Conservation (phyloP, 768 basidiomycete genomes). For the Mycena polygramma region DNA sequence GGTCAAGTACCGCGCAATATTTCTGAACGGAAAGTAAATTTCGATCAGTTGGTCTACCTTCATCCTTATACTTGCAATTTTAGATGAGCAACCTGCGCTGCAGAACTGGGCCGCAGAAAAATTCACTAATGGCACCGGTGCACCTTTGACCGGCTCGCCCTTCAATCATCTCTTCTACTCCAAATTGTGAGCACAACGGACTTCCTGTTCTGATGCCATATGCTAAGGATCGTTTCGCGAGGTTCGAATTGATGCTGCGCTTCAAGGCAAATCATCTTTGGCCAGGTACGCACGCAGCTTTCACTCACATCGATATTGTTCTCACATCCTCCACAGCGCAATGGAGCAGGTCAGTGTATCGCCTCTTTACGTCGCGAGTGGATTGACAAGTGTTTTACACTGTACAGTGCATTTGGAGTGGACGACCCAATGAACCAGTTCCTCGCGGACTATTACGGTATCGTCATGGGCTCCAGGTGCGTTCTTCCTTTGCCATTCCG, state of each 20-base stretch:
- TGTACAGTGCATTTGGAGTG: constrained; percentile 62
- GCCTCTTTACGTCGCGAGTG: neutral
- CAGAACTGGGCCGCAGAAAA: constrained; percentile 80
- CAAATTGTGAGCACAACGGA: constrained; percentile 56
- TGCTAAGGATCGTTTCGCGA: constrained; percentile 37
- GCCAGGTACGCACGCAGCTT: constrained; percentile 66
- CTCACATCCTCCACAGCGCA: constrained; percentile 47
- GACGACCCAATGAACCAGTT: constrained; percentile 74
- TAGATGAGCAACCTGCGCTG: constrained; percentile 78
- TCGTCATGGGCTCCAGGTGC: constrained; percentile 50
- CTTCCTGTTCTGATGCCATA: neutral
- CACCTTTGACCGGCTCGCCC: constrained; percentile 61
- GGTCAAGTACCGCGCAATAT: constrained; percentile 79
- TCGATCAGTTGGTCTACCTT: too few relatives aligned
- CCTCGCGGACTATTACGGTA: constrained; percentile 73
- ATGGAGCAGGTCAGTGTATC: constrained; percentile 53
- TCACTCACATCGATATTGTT: neutral
- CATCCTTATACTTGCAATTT: too few relatives aligned
- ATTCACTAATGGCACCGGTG: constrained; percentile 74
- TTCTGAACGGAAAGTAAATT: constrained; percentile 61
- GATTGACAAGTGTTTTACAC: neutral
- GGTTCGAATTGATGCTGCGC: constrained; percentile 76
- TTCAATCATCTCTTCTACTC: constrained; percentile 75
- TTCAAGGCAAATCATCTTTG: constrained; percentile 80
- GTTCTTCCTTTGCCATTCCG: neutral